Base-by-base conservation (phyloP, 2,329 filamentous ascomycete genomes). In the Aspergillus intermedius region DNA sequence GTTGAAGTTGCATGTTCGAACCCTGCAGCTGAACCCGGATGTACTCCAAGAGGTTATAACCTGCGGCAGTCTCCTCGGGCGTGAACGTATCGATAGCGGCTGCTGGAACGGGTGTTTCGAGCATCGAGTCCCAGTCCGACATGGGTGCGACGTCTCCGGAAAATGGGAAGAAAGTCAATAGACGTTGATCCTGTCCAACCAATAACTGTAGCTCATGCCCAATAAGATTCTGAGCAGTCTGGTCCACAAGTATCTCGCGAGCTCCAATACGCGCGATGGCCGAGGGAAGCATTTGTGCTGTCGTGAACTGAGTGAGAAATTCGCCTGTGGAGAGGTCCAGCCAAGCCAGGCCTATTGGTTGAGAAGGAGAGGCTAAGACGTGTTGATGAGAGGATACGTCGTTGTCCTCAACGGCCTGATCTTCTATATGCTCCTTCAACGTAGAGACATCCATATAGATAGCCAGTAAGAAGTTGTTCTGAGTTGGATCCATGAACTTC, bases 261-360 rank as follows among this genome's bases (percentile, higher is more conserved):
- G 93, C 90, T 15, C 82, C 82, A 54, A 97, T 86, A 22, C 91
- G 83, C 23, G 91, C 87, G 45, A 97, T 75, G 17, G 87, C 83
- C 8, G 91, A 89, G n/a, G 87, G 77, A 4, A 98, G 72, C 47
- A 84, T 83, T 44, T 80, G 74, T 6, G 91, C 69, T 17, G 84
- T 83, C 0, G 87, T 84, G 15, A 75, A 75, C 63, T 97, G 90
- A 0, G 90, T 95, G 61, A 84, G 89, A 69, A 98, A 98, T 60
- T 91, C 87, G 12, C 93, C 93, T 2, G 93, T 98, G 7, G 93
- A 96, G 22, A 97, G 73, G 68, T 98, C 93, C 42, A 97, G 75
- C 93, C 93, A 98, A 37, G 93, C 88, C 44, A 98, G 74, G 3
- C 93, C 93, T 49, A 94, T 74, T 42, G 70, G 69, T 46, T 77